Evolutionary conservation across 1,139 yeast genomes (phyloP).

Genomic region (Diutina catenulata): DNA sequence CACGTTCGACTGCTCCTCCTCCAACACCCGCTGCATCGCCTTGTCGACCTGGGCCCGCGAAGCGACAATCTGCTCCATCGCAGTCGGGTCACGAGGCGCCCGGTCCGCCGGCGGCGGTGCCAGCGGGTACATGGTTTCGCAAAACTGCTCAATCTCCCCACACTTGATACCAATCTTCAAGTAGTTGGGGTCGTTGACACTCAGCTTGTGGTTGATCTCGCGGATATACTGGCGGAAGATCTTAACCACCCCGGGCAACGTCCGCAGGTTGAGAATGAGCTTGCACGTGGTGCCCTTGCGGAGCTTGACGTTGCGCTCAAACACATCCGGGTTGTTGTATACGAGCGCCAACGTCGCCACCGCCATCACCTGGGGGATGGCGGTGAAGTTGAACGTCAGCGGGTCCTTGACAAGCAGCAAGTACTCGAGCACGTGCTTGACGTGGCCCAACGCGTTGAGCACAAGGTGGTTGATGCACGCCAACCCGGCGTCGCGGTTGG

Average conservation of each 20-base stretch:
- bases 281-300: conserved; percentile 85
- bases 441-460: conserved; percentile 68
- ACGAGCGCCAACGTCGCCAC: conserved; percentile 84
- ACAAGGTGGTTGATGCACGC: conserved; percentile 76
- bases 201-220: conserved; percentile 65
- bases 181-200: conserved; percentile 80
- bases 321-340: conserved; percentile 68
- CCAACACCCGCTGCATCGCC: neutral
- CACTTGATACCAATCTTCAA: conserved; percentile 73
- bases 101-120: conserved; percentile 18
- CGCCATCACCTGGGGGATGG: conserved; percentile 98
- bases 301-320: conserved; percentile 69
- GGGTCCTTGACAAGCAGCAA: conserved; percentile 71
- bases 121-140: conserved; percentile 61
- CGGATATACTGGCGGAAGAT: conserved; percentile 68
- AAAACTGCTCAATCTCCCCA: conserved; percentile 78
- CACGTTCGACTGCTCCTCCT: conserved; percentile 1
- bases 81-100: neutral
- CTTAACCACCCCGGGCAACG: conserved; percentile 62
- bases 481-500: conserved; percentile 41
- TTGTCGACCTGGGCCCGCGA: neutral
- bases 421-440: conserved; percentile 64
- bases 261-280: conserved; percentile 62
- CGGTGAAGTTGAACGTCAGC: conserved; percentile 80
- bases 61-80: neutral